These are phyloP conservation scores for Cylindrotheca fusiformis DNA, from an alignment of 108 stramenopile genomes.

Conservation along the genomic window DNA sequence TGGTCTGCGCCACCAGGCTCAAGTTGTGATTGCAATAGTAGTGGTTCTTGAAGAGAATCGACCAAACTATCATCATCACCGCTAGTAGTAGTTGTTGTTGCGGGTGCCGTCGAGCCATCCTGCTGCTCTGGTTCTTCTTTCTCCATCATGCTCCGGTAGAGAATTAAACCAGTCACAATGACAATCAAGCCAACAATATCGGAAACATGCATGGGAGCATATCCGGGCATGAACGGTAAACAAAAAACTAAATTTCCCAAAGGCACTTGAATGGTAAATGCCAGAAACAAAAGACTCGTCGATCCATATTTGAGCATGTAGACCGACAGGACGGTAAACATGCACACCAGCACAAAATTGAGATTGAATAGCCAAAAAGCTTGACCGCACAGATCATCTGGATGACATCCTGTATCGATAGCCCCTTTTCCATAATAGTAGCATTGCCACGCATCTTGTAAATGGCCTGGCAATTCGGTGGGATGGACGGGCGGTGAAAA, in stretches of 20 bases:
- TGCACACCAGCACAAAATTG: not conserved
- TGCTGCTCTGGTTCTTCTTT: too few species aligned
- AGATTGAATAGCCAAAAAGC: not conserved
- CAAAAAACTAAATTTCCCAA: constrained; percentile 82
- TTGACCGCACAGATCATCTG: not conserved
- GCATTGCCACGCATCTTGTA: constrained; percentile 66
- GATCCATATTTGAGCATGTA: constrained; percentile 86
- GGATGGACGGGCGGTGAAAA: constrained; percentile 33
- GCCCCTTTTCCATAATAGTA: constrained; percentile 56
- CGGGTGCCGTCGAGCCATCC: too few species aligned
- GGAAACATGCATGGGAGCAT: constrained; percentile 40
- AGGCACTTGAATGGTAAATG: constrained; percentile 83
- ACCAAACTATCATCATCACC: too few species aligned
- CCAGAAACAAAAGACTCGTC: constrained; percentile 78
- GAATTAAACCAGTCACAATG: constrained; percentile 75
- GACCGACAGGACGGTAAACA: constrained; percentile 50
- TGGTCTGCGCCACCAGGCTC: not conserved
- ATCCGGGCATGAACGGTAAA: constrained; percentile 53
- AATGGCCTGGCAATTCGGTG: constrained; percentile 55
- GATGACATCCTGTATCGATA: constrained; percentile 9
- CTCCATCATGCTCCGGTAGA: constrained; percentile 46
- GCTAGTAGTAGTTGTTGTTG: too few species aligned
- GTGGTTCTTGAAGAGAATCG: too few species aligned
- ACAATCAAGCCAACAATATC: constrained; percentile 74
- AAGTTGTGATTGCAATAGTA: too few species aligned